These are phyloP conservation scores for Yamagishiella unicocca DNA, from an alignment of 139 green algal species.

Conservation along the genomic window DNA sequence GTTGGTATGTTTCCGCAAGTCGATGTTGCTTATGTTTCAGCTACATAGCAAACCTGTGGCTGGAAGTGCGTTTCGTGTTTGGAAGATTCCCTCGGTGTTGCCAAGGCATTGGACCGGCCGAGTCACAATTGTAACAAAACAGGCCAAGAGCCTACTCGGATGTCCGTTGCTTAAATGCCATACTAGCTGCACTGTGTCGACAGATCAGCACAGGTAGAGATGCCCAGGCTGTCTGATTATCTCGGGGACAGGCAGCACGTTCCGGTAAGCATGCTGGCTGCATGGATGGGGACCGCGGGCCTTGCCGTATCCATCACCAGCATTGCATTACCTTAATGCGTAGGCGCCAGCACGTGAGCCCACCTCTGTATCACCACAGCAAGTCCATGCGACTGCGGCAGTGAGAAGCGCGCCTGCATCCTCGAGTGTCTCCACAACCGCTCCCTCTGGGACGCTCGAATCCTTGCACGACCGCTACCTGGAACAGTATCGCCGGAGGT, in stretches of 20 bases:
- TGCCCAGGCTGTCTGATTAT: conserved; percentile 18
- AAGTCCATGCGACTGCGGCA: neutral
- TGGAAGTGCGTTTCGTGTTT: too few relatives aligned
- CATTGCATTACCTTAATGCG: neutral
- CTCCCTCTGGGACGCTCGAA: neutral
- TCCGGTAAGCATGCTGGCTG: neutral
- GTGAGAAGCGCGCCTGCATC: neutral
- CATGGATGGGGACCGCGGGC: neutral
- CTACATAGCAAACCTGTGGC: too few relatives aligned
- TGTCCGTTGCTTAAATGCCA: too few relatives aligned
- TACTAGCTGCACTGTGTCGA: too few relatives aligned
- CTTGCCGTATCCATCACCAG: neutral
- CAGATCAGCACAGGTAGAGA: too few relatives aligned
- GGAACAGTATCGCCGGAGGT: conserved; percentile 20
- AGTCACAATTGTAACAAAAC: too few relatives aligned
- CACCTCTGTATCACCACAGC: neutral
- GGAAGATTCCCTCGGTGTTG: too few relatives aligned
- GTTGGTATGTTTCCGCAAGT: too few relatives aligned
- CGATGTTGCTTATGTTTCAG: too few relatives aligned
- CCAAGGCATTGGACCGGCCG: too few relatives aligned
- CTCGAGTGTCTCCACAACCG: neutral
- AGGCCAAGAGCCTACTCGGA: too few relatives aligned
- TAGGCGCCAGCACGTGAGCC: neutral
- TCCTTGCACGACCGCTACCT: conserved; percentile 16
- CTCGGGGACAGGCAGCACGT: neutral